Evolutionary conservation across 2,329 filamentous ascomycete genomes (phyloP), one percentile per base, ranked within the genome.

Genomic region (Sporothrix protearum): DNA sequence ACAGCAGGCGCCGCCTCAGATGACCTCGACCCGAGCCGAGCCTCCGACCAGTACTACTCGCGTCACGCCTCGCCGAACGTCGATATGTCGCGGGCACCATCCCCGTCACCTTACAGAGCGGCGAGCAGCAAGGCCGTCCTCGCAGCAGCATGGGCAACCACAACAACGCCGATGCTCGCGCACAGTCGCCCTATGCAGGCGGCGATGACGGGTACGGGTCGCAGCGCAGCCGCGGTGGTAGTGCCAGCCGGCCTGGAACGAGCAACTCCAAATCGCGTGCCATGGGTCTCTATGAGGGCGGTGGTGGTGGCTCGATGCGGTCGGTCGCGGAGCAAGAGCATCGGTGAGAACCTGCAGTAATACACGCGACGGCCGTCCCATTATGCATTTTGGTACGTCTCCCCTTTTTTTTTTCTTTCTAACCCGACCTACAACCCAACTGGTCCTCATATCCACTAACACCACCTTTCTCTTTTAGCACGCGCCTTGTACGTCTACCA

Each of bases 401-500:
- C 72, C 1, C 22, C 49, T 33, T 30, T 30, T 47, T 45, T 64
- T 59, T 22, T 70, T 66, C n/a, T 2, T 63, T 55, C 16, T 47
- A 1, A 28, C 22, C 36, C 8, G 4, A 3, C 30, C 71, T 4
- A 6, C 14, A 42, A 2, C 63, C 63, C 42, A 19, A 28, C 51
- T 47, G 2, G 39, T 28, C 36, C 71, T 74, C 66, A 33, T 72
- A 69, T 57, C n/a, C 61, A 36, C 69, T 73, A 39, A 73, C 64
- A 47, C 0, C 0, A 9, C 22, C 25, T n/a, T 22, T 74, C 51
- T 66, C 76, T 57, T 16, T 6, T 25, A 98, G 96, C 96, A 70
- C 92, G 95, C 55, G 95, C 96, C 33, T 86, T 97, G 84, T 99
- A 98, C 81, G 89, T 93, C 83, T 99, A 99, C 80, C 89, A 92